Evolutionary conservation across 495 filamentous ascomycete genomes (phyloP).

Genomic region (Aspergillus carlsbadensis): DNA sequence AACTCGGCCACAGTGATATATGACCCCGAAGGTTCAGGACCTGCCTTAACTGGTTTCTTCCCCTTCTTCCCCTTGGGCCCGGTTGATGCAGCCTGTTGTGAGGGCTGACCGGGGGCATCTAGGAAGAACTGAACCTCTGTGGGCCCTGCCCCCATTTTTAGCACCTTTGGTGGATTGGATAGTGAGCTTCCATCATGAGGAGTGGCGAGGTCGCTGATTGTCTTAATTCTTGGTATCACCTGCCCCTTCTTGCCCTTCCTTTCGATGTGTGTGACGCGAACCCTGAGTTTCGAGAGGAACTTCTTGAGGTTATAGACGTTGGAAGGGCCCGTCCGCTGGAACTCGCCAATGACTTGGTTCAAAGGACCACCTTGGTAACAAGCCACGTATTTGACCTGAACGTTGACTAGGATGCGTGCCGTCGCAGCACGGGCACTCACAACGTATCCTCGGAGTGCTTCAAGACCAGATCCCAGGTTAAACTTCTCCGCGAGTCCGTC

Average conservation of each 20-base stretch:
- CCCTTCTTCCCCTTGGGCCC: conserved; percentile 21
- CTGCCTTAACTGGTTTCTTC: conserved; percentile 37
- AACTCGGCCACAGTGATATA: conserved; percentile 54
- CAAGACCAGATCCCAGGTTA: conserved; percentile 39
- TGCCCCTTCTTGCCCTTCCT: conserved; percentile 37
- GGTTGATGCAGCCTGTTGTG: conserved; percentile 10
- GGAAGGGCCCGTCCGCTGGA: background rate
- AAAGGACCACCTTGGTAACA: conserved; percentile 39
- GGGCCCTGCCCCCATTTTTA: conserved; percentile 39
- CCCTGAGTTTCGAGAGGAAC: conserved; percentile 46
- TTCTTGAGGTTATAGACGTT: conserved; percentile 33
- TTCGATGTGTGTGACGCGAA: conserved; percentile 38
- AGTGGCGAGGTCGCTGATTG: conserved; percentile 47
- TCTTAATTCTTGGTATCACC: conserved; percentile 36
- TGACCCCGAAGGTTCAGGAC: conserved; percentile 30
- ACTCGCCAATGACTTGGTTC: conserved; percentile 24
- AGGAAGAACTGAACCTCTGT: conserved; percentile 48
- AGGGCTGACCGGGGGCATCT: conserved; percentile 18
- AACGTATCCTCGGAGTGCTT: conserved; percentile 64
- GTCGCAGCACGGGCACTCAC: conserved; percentile 66
- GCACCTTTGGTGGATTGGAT: conserved; percentile 32
- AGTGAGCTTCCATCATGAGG: conserved; percentile 32
- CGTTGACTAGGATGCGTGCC: conserved; percentile 61
- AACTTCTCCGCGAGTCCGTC: conserved; percentile 26
- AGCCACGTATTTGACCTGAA: conserved; percentile 48